Percentiles rank a stretch among this genome's conserved stretches.
Evolutionary conservation across 2,329 filamentous ascomycete genomes (phyloP).

Genomic region (Trichoderma sp.): DNA sequence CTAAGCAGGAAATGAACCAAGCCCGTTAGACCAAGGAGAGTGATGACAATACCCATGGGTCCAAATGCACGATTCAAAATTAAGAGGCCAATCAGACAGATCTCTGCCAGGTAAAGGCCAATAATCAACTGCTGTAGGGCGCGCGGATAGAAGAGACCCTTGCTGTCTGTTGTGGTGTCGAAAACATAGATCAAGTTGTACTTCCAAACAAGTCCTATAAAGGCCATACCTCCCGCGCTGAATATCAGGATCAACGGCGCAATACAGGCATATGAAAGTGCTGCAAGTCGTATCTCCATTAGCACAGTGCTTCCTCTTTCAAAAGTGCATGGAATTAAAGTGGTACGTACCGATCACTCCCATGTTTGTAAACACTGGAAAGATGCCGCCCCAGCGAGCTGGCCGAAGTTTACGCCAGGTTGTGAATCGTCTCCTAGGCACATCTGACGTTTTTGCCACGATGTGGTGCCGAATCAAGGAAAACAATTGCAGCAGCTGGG

Average conservation of each 20-base stretch:
- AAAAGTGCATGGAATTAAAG: background rate
- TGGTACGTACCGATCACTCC: conserved; percentile 66
- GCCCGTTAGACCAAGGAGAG: conserved; percentile 70
- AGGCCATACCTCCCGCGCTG: conserved; percentile 69
- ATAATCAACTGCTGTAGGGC: conserved; percentile 82
- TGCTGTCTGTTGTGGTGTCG: conserved; percentile 78
- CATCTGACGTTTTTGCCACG: conserved; percentile 71
- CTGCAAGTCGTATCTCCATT: conserved; percentile 38
- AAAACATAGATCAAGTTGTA: conserved; percentile 90
- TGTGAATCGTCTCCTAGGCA: conserved; percentile 74
- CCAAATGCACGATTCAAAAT: conserved; percentile 64
- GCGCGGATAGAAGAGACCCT: conserved; percentile 83
- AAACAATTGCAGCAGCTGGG: conserved; percentile 66
- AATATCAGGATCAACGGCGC: conserved; percentile 83
- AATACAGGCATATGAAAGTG: conserved; percentile 82
- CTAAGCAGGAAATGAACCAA: conserved; percentile 75
- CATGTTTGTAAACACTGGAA: conserved; percentile 79
- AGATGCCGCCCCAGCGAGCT: conserved; percentile 79
- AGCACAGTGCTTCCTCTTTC: background rate
- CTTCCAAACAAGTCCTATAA: conserved; percentile 84
- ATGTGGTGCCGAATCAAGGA: conserved; percentile 59
- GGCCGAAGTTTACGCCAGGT: conserved; percentile 72
- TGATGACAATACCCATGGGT: conserved; percentile 71
- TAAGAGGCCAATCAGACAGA: conserved; percentile 84
- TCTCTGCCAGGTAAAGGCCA: conserved; percentile 77